Evolutionary conservation across 768 basidiomycete genomes (phyloP).

Genomic region (Ephemerocybe angulata): DNA sequence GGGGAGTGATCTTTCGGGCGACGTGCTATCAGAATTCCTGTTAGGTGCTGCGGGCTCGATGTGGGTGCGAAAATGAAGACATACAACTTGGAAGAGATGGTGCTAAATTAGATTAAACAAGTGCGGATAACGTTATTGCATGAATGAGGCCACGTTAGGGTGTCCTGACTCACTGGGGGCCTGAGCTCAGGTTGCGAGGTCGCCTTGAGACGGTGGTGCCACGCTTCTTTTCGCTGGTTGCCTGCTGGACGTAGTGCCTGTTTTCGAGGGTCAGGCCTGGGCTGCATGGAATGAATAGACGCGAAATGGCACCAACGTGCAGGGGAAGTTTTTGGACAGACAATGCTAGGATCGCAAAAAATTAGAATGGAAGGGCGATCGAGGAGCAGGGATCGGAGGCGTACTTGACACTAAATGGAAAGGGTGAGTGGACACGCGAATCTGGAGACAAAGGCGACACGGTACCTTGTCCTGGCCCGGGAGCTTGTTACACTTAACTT

Average conservation of each 20-base stretch:
- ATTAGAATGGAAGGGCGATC: conserved; percentile 14
- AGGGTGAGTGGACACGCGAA: conserved; percentile 3
- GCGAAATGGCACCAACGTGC: conserved; percentile 62
- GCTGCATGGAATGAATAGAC: conserved; percentile 6
- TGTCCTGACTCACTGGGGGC: conserved; percentile 2
- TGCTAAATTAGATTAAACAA: conserved; percentile 13
- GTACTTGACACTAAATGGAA: conserved; percentile 60
- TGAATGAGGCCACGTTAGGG: conserved; percentile 16
- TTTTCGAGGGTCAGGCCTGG: conserved; percentile 5
- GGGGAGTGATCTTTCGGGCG: conserved; percentile 22
- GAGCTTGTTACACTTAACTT: conserved; percentile 84
- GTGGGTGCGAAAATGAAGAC: conserved; percentile 15
- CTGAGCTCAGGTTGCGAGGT: conserved; percentile 59
- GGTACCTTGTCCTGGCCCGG: conserved; percentile 79
- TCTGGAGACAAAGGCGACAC: conserved; percentile 14
- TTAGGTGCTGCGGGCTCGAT: background rate
- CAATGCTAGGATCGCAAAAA: conserved; percentile 60
- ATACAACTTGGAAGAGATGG: conserved; percentile 38
- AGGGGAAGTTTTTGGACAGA: conserved; percentile 81
- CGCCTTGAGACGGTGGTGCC: conserved; percentile 51
- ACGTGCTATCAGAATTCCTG: conserved; percentile 16
- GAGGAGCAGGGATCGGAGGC: conserved; percentile 13
- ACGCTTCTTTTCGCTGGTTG: conserved; percentile 82
- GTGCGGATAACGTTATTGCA: conserved; percentile 3
- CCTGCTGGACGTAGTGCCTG: conserved; percentile 80